Evolutionary conservation across 805 yeast species (phyloP).

Genomic region (Myxozyma melibiosi): DNA sequence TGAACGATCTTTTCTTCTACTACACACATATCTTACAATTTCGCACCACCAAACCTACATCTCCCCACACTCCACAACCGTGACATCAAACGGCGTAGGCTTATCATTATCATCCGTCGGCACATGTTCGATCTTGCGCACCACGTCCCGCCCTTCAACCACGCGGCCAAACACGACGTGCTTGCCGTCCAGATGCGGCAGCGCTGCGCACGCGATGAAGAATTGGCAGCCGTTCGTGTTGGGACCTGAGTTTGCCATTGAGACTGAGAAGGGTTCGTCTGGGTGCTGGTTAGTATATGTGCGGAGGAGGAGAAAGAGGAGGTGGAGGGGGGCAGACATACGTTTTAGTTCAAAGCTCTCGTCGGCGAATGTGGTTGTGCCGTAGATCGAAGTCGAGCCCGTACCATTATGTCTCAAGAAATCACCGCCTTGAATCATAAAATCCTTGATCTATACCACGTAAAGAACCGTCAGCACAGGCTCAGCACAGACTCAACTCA

Average conservation of each 20-base stretch:
- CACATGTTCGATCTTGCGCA: slow-evolving; percentile 42
- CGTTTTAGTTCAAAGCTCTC: slow-evolving; percentile 47
- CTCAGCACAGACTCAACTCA: not conserved
- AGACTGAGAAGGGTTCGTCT: slow-evolving; percentile 49
- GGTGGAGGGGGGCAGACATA: slow-evolving; percentile 8
- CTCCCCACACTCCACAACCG: slow-evolving; percentile 45
- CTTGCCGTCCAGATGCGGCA: slow-evolving; percentile 49
- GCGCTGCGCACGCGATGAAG: slow-evolving; percentile 48
- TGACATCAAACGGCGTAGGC: slow-evolving; percentile 41
- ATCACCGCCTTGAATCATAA: slow-evolving; percentile 55
- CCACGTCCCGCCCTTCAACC: slow-evolving; percentile 48
- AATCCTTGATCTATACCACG: slow-evolving; percentile 42
- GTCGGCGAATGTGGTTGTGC: slow-evolving; percentile 48
- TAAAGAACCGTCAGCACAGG: not conserved
- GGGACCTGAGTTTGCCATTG: slow-evolving; percentile 66
- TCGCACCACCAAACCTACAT: too few species aligned
- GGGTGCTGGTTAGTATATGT: not conserved
- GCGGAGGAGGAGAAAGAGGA: not conserved
- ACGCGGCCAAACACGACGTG: slow-evolving; percentile 56
- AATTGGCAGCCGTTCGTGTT: slow-evolving; percentile 65
- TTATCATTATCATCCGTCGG: slow-evolving; percentile 40
- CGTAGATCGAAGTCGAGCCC: slow-evolving; percentile 50
- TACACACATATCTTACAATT: not conserved
- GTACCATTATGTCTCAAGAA: slow-evolving; percentile 50
- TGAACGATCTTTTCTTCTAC: not conserved